phyloP scores from a whole-genome alignment of 345 rosid genomes.

The Brassica carinata region DNA sequence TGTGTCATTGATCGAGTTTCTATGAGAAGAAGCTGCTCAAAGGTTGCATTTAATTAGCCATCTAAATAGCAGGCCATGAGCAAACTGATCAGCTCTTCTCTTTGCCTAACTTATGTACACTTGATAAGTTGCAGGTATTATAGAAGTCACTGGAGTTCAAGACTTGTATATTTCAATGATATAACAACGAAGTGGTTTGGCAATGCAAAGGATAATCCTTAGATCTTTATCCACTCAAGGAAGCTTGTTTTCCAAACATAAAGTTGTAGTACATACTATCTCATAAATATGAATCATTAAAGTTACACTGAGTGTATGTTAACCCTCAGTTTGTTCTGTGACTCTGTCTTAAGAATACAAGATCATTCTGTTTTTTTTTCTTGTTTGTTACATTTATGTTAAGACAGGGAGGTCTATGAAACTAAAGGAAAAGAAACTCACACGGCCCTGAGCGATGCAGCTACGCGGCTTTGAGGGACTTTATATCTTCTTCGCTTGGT shows the following conservation, averaged over 20 bases:
- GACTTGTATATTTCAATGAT: background rate
- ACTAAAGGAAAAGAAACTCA: slow-evolving; percentile 63
- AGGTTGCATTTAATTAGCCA: too few species aligned
- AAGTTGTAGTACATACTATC: slow-evolving; percentile 11
- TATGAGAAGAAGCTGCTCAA: too few species aligned
- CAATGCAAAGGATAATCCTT: background rate
- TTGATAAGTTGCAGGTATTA: background rate
- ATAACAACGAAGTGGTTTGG: background rate
- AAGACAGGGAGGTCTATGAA: slow-evolving; percentile 50
- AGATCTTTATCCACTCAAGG: background rate
- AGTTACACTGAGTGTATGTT: background rate
- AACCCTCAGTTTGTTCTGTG: background rate
- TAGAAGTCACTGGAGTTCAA: background rate
- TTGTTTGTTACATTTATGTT: slow-evolving; percentile 36
- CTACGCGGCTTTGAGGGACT: slow-evolving; percentile 51
- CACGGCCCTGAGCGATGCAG: slow-evolving; percentile 32
- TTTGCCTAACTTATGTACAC: slow-evolving; percentile 2
- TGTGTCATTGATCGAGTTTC: too few species aligned
- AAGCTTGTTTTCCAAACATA: slow-evolving; percentile 6
- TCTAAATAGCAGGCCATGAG: background rate
- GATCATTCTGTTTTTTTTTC: background rate
- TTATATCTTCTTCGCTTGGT: slow-evolving; percentile 57
- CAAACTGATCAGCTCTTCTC: slow-evolving; percentile 7
- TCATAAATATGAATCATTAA: slow-evolving; percentile 15
- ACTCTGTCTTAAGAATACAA: background rate